Percentiles rank a stretch among this genome's conserved stretches.
Evolutionary conservation across 2,329 filamentous ascomycete species (phyloP).

Genomic region (Neopestalotiopsis rosae): DNA sequence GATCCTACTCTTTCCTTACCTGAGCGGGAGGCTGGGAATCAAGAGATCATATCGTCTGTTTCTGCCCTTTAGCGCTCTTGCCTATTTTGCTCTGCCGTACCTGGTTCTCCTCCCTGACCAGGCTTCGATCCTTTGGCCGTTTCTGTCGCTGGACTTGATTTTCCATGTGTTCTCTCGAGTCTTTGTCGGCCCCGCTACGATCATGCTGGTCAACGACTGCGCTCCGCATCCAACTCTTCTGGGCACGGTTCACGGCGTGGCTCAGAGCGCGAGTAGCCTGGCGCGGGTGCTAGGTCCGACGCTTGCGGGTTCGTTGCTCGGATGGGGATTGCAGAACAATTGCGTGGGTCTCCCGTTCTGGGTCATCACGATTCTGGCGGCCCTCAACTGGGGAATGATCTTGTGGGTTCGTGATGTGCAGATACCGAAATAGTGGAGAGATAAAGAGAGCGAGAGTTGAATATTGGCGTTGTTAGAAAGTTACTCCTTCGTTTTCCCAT

Average conservation of each 20-base stretch:
- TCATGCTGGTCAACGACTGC: slow-evolving; percentile 12
- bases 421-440: neutral
- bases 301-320: neutral
- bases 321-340: slow-evolving; percentile 7
- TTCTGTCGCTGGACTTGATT: neutral
- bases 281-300: slow-evolving; percentile 5
- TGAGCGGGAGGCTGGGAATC: slow-evolving; percentile 12
- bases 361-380: slow-evolving; percentile 2
- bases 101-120: neutral
- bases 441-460: neutral
- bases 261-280: slow-evolving; percentile 9
- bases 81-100: slow-evolving; percentile 3
- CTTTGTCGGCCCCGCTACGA: slow-evolving; percentile 2
- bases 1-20: slow-evolving; percentile 6
- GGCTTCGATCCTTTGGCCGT: slow-evolving; percentile 3
- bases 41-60: neutral
- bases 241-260: slow-evolving; percentile 14
- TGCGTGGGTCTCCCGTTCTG: slow-evolving; percentile 7
- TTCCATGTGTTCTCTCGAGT: neutral
- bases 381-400: neutral
- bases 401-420: slow-evolving; percentile 11
- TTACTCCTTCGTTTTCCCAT: neutral
- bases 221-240: slow-evolving; percentile 5
- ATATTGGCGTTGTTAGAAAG: neutral
- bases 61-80: slow-evolving; percentile 1